These are phyloP conservation scores for Pholiota conissans DNA, from an alignment of 768 basidiomycete species.

Conservation along the genomic window DNA sequence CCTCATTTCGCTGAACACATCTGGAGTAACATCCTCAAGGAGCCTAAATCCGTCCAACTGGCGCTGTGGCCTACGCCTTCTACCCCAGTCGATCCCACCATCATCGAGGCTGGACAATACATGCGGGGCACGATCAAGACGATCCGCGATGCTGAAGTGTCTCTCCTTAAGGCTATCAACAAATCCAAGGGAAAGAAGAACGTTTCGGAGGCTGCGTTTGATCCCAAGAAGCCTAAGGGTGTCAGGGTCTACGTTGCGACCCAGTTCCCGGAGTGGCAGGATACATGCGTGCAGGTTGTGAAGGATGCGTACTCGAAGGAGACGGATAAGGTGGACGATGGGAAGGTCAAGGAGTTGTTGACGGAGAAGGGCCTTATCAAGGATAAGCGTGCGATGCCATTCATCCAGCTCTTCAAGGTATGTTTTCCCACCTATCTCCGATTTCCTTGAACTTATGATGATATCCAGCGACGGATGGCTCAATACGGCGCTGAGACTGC, in stretches of 20 bases:
- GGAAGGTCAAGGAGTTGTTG: constrained; percentile 67
- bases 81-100: constrained; percentile 55
- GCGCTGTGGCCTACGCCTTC: constrained; percentile 81
- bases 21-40: constrained; percentile 73
- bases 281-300: constrained; percentile 73
- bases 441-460: background rate
- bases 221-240: constrained; percentile 82
- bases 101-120: constrained; percentile 78
- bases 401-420: constrained; percentile 92
- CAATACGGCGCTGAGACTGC: constrained; percentile 75
- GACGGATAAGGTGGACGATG: constrained; percentile 77
- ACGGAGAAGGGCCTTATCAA: constrained; percentile 80
- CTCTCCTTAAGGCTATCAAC: constrained; percentile 74
- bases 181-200: constrained; percentile 72
- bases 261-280: constrained; percentile 93
- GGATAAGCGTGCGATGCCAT: constrained; percentile 96
- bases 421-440: constrained; percentile 9
- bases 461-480: constrained; percentile 70
- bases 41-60: constrained; percentile 74
- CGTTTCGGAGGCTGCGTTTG: constrained; percentile 52
- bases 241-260: constrained; percentile 91
- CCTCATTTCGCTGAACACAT: constrained; percentile 95
- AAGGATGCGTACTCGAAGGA: constrained; percentile 62
- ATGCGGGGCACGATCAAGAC: constrained; percentile 90
- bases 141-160: constrained; percentile 85